Base-by-base conservation (phyloP, 1,139 yeast genomes). In the Candida dubliniensis region DNA sequence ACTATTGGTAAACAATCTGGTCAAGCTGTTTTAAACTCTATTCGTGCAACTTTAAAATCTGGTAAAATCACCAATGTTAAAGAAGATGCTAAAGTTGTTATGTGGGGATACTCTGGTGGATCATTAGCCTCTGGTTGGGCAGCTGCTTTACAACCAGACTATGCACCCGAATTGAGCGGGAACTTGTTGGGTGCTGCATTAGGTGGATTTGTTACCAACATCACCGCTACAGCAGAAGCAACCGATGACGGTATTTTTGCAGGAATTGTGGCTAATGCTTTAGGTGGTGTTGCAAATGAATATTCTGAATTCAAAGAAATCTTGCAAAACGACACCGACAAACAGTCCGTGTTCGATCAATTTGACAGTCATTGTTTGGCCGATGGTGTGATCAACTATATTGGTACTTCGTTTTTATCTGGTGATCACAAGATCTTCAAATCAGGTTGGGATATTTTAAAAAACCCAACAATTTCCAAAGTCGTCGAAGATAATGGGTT, bases 61-160 rank as follows among this genome's bases (percentile, higher is more conserved):
- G 51, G 50, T 0, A 55, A 59, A 36, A 38, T 54, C 18, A 69
- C 75, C 4, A 69, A 71, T 2, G 46, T 70, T 32, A 44, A 54
- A 9, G 10, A 52, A 0, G 52, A 61, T 40, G 70, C 74, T 4
- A 51, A 58, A 38, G 55, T 62, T 1, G 61, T 57, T 1, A 23
- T 65, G 32, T 70, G 71, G 69, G 76, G 76, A 0, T 71, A 67
- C 47, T 67, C 73, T 7, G 76, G 76, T 23, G 76, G 76, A 0
- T 54, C 70, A 1, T 49, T 69, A n/a, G 69, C 75, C 2, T 50
- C 66, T 6, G 62, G 63, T 1, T 70, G 74, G 74, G 73, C 71
- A 6, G 63, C 71, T 1, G 56, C 64, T 10, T 48, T 69, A 31
- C 66, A 62, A 40, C 65, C 69, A 2, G 41, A 45, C 1, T 67